Percentiles rank a stretch among this genome's conserved stretches.
Conservation (phyloP, 1,284 basidiomycete species). For the Inonotus hispidus region DNA sequence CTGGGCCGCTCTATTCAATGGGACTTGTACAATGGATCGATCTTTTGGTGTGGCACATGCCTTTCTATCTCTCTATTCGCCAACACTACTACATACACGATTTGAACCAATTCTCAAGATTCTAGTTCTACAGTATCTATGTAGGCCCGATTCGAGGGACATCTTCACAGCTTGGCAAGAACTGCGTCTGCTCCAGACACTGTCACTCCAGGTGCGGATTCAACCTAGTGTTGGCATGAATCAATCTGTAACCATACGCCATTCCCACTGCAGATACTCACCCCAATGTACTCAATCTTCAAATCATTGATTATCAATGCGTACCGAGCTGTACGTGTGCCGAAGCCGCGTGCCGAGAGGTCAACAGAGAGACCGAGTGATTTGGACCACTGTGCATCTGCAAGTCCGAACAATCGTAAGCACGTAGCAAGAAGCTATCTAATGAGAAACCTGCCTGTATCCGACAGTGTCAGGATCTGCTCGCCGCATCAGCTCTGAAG, state of each 20-base stretch:
- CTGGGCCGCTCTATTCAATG: not conserved
- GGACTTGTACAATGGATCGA: not conserved
- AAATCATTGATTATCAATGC: conserved; percentile 69
- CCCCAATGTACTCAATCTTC: conserved; percentile 58
- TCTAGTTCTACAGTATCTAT: conserved; percentile 11
- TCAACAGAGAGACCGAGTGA: conserved; percentile 59
- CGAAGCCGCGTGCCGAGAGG: conserved; percentile 49
- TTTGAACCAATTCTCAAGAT: not conserved
- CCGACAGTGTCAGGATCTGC: conserved; percentile 66
- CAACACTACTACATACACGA: not conserved
- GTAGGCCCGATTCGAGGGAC: no score
- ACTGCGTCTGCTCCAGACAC: conserved; percentile 66
- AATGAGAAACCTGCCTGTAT: conserved; percentile 40
- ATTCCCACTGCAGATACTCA: conserved; percentile 28
- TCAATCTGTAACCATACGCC: not conserved
- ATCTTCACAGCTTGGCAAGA: conserved; percentile 44
- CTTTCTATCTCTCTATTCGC: no score
- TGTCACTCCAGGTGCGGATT: conserved; percentile 46
- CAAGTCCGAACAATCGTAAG: not conserved
- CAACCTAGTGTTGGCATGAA: conserved; percentile 36
- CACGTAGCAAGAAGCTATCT: not conserved
- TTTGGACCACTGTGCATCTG: conserved; percentile 58
- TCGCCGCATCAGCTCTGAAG: not conserved
- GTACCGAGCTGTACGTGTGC: conserved; percentile 64
- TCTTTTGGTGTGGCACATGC: not conserved